These are phyloP conservation scores for Lineolata rhizophorae DNA, from an alignment of 495 filamentous ascomycete species.

Conservation along the genomic window DNA sequence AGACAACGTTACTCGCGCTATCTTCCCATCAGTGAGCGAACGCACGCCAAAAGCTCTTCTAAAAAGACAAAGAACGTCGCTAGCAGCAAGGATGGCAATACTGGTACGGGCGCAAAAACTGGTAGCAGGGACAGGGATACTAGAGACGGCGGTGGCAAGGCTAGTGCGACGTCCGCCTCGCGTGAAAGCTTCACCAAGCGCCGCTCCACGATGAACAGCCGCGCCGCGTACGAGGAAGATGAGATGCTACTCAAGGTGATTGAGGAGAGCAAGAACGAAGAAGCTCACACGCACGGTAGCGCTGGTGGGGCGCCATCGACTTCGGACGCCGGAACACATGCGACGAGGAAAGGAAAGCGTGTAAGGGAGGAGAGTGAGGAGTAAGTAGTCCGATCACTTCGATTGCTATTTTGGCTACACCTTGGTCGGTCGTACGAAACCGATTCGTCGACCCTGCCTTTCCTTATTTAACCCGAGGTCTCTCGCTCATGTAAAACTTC, in stretches of 20 bases:
- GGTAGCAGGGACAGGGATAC: too few species aligned
- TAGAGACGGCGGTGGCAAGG: too few species aligned
- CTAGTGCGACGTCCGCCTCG: conserved; percentile 18
- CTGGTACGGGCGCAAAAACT: too few species aligned
- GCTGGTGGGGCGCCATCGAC: too few species aligned
- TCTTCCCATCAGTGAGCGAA: conserved; percentile 33
- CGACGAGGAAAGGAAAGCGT: conserved; percentile 51
- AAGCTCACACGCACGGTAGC: conserved; percentile 24
- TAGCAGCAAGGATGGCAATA: too few species aligned
- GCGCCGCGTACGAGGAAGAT: conserved; percentile 88
- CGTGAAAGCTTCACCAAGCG: conserved; percentile 35
- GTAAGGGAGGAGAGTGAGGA: conserved; percentile 83
- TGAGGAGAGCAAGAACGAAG: conserved; percentile 76
- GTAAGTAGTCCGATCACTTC: conserved; percentile 31
- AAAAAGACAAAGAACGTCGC: too few species aligned
- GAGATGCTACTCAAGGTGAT: conserved; percentile 75
- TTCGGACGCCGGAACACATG: too few species aligned
- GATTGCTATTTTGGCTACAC: conserved; percentile 6
- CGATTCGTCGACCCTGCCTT: too few species aligned
- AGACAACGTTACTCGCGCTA: conserved; percentile 47
- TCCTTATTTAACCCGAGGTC: too few species aligned
- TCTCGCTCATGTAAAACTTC: too few species aligned
- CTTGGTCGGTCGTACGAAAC: too few species aligned
- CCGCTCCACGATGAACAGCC: conserved; percentile 92
- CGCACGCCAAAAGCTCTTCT: conserved; percentile 24